These are phyloP conservation scores for Adansonia gregorii DNA, from an alignment of 441 rosid genomes.

Conservation along the genomic window DNA sequence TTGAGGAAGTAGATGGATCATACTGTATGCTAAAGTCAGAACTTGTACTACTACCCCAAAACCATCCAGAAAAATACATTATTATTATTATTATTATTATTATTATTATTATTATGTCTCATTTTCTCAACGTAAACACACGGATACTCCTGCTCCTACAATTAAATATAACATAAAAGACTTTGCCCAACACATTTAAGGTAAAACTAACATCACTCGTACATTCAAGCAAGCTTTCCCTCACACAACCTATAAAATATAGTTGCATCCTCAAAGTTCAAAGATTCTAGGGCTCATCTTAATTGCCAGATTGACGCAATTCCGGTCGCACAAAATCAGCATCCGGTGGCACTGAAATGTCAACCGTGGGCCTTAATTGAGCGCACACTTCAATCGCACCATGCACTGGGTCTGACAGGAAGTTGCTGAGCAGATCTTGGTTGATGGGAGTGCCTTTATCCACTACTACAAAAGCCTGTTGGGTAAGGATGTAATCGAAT, in stretches of 20 bases:
- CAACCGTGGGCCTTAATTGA: slow-evolving; percentile 80
- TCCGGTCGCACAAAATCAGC: slow-evolving; percentile 97
- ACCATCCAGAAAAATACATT: too few species aligned
- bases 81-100: too few species aligned
- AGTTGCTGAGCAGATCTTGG: slow-evolving; percentile 83
- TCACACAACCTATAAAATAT: neutral
- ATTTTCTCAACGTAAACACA: too few species aligned
- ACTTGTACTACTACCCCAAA: too few species aligned
- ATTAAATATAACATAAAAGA: too few species aligned
- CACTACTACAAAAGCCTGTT: slow-evolving; percentile 79
- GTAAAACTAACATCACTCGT: neutral
- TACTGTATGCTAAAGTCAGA: too few species aligned
- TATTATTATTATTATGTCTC: too few species aligned
- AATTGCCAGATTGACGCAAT: slow-evolving; percentile 70
- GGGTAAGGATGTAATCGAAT: slow-evolving; percentile 80
- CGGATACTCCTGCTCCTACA: too few species aligned
- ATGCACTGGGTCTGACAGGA: slow-evolving; percentile 81
- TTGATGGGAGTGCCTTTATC: slow-evolving; percentile 67
- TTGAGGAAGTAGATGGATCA: too few species aligned
- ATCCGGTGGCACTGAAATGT: slow-evolving; percentile 83
- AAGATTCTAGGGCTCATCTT: slow-evolving; percentile 22
- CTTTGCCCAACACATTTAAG: too few species aligned
- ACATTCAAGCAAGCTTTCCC: neutral
- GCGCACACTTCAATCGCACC: slow-evolving; percentile 92
- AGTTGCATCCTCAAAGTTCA: neutral